These are phyloP conservation scores for Lentithecium fluviatile DNA, from an alignment of 495 filamentous ascomycete genomes.

Conservation along the genomic window DNA sequence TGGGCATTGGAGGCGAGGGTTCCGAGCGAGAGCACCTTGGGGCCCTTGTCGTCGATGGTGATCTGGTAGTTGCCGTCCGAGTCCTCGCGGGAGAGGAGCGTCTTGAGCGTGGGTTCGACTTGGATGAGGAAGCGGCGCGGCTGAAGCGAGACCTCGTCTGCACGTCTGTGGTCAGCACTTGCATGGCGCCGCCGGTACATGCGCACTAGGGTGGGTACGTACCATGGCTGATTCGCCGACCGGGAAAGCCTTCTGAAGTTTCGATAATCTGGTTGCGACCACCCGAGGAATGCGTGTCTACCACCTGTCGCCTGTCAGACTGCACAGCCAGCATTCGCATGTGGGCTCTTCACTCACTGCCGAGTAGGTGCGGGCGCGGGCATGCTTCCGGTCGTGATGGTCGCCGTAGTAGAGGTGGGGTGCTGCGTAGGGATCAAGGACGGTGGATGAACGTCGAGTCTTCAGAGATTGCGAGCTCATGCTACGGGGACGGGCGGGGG, in stretches of 20 bases:
- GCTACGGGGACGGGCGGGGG: constrained; percentile 18
- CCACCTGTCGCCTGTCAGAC: not conserved
- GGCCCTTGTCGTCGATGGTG: constrained; percentile 91
- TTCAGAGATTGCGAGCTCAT: constrained; percentile 38
- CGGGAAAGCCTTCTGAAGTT: constrained; percentile 3
- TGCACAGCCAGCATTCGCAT: not conserved
- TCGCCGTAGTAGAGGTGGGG: constrained; percentile 51
- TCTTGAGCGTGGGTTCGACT: constrained; percentile 71
- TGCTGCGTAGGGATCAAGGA: constrained; percentile 47
- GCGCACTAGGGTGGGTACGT: not conserved
- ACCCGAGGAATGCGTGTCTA: constrained; percentile 27
- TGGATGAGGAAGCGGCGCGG: constrained; percentile 73
- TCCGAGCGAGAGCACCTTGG: constrained; percentile 85
- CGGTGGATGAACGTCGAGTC: constrained; percentile 33
- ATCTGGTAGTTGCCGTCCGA: constrained; percentile 91
- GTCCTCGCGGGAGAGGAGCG: constrained; percentile 76
- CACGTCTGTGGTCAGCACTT: constrained; percentile 9
- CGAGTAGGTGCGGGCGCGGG: constrained; percentile 48
- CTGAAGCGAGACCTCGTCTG: constrained; percentile 53
- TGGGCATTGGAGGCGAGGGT: constrained; percentile 84
- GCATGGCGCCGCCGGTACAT: not conserved
- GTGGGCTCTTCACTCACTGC: too few relatives aligned
- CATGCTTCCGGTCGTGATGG: constrained; percentile 42
- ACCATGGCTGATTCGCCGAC: constrained; percentile 36
- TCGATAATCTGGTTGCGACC: constrained; percentile 14